Evolutionary conservation across 129 eudicot genomes (phyloP).

Genomic region (Erigeron canadensis): DNA sequence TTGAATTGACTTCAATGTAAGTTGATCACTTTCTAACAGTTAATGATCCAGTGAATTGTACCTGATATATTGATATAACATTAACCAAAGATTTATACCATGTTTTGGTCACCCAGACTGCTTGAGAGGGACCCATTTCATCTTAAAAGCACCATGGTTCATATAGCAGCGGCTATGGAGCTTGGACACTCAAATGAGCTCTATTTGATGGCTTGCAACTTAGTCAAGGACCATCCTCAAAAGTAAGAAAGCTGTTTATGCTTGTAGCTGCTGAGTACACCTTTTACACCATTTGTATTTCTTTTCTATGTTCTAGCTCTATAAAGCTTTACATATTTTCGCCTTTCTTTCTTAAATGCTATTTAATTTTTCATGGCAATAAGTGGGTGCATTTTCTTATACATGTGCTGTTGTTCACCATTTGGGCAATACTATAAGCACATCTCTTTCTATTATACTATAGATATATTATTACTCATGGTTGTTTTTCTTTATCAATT

Average conservation of each 20-base stretch:
- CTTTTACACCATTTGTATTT: background rate
- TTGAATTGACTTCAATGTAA: conserved; percentile 84
- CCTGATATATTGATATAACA: background rate
- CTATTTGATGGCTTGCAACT: conserved; percentile 92
- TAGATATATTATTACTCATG: background rate
- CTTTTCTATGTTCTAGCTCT: background rate
- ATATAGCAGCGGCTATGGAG: conserved; percentile 98
- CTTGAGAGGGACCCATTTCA: conserved; percentile 98
- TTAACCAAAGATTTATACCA: background rate
- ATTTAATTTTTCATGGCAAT: no score
- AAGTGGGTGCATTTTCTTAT: background rate
- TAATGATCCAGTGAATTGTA: background rate
- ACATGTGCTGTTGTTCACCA: background rate
- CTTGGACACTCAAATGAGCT: conserved; percentile 98
- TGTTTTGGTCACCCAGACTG: conserved; percentile 50
- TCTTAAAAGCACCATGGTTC: conserved; percentile 85
- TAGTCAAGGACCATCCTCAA: conserved; percentile 95
- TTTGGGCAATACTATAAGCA: background rate
- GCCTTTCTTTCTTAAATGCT: no score
- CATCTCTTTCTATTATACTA: background rate
- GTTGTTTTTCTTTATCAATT: conserved; percentile 3
- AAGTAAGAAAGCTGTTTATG: conserved; percentile 48
- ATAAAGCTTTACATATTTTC: no score
- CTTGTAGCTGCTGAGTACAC: background rate
- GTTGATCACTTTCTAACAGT: conserved; percentile 28